Base-by-base conservation (phyloP, 73 alveolate genomes). In the Halteria grandinella region DNA sequence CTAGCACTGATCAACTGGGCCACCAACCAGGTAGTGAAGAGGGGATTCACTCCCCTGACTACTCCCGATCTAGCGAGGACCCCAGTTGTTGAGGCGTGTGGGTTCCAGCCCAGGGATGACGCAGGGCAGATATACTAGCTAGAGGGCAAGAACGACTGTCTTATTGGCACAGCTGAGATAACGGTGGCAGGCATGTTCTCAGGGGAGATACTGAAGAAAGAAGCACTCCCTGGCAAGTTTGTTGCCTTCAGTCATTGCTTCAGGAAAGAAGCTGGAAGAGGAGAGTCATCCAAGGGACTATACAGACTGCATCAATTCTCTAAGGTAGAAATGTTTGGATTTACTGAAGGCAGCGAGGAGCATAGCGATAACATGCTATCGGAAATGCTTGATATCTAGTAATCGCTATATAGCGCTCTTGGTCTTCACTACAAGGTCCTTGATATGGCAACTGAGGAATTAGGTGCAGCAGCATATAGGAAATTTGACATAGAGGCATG, bases 391-490 rank as follows among this genome's bases (percentile, higher is more conserved):
- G 63, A 54, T 47, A 24, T 79, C 14, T 80, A 91, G 80, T 81
- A 75, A 17, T 89, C 77, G 31, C 85, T 91, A 14, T 41, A 75
- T 28, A 62, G 79, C 0, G 58, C 66, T 45, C 83, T 91, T 36
- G 95, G 95, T 8, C 69, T 91, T 6, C 89, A 87, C 72, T 91
- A 55, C 77, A 84, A 92, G n/a, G 92, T 86, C 25, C 48, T 91
- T n/a, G 94, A 91, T 62, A 91, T 91, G 97, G 94, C 97, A 20
- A 60, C 97, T 5, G 84, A 75, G 47, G 97, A 91, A 55, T 55
- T 91, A 10, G 97, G 97, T 5, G 94, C 93, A 5, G 78, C 94
- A n/a, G 97, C 97, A 6, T 91, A 77, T 72, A 53, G 94, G 27
- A 91, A 91, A 70, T 91, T 59, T 40, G 97, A 91, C 60, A 80